A percentile compares a stretch with the other conserved stretches of the same genome.
Conservation (phyloP, 2,329 filamentous ascomycete species). For the Neobulgaria alba region DNA sequence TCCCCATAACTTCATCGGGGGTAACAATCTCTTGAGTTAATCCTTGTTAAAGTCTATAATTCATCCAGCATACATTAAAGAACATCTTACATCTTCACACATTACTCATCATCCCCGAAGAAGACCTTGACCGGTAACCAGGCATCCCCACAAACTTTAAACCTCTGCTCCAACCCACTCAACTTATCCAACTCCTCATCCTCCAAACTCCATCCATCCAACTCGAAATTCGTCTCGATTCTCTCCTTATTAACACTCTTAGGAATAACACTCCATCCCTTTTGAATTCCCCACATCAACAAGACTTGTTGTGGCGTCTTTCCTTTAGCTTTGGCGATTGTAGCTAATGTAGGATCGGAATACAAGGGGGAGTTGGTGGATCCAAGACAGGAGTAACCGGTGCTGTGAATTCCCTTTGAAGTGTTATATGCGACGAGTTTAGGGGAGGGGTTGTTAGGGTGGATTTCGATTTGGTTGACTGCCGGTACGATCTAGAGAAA, state of each 20-base stretch:
- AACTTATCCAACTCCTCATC: constrained; percentile 64
- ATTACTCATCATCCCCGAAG: constrained; percentile 71
- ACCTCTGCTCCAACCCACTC: constrained; percentile 40
- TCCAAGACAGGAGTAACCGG: constrained; percentile 67
- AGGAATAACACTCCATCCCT: constrained; percentile 76
- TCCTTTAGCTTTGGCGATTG: constrained; percentile 56
- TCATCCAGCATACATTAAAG: no score
- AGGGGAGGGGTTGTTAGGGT: constrained; percentile 73
- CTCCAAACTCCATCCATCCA: constrained; percentile 66
- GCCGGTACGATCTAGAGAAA: constrained; percentile 52
- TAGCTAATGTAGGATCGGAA: constrained; percentile 54
- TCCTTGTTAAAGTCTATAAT: no score
- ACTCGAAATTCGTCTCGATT: constrained; percentile 67
- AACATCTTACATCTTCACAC: neutral
- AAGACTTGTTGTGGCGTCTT: constrained; percentile 69
- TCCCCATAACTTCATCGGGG: no score
- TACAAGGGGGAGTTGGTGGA: constrained; percentile 62
- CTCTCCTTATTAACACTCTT: constrained; percentile 69
- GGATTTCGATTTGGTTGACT: constrained; percentile 77
- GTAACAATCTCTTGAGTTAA: no score
- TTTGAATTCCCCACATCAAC: constrained; percentile 71
- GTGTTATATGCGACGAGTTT: constrained; percentile 68
- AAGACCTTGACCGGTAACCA: constrained; percentile 75
- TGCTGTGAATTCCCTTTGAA: constrained; percentile 65
- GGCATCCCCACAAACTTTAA: constrained; percentile 71